Base-by-base conservation (phyloP, 768 basidiomycete genomes). In the Kwoniella sp. region DNA sequence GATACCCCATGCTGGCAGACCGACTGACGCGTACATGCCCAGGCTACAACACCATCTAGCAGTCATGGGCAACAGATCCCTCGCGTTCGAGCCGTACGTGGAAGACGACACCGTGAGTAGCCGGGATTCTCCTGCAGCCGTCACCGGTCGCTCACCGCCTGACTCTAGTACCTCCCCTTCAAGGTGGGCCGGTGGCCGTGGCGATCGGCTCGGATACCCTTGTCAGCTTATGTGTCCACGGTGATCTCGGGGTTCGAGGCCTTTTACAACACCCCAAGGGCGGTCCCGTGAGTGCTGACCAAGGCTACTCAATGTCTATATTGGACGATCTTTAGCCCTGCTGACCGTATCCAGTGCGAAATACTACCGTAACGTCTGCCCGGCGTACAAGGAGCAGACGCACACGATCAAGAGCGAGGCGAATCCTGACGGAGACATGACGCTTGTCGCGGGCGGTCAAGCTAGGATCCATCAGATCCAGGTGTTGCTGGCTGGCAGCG, bases 31-130 rank as follows among this genome's bases (percentile, higher is more conserved):
- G 32, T 10, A 33, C 32, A 10, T 43, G 19, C 14, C 4, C 46
- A 73, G 70, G 41, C 36, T 73, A 23, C 66, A 73, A 52, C 72
- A 69, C 15, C 68, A 73, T 31, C 50, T 70, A 3, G 72, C 72
- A 1, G 55, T 63, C 1, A 27, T 65, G 4, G 53, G 66, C 0
- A 71, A 71, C 40, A 53, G 72, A 15, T 60, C 61, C 14, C 49
- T 70, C 15, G 72, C 66, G 19, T 73, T 60, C 47, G 70, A 73
- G 19, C 70, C 70, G 6, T 64, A 68, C 46, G 62, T 70, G 14
- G 48, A 63, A 25, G 62, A 68, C 26, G 62, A 60, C 27, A 60
- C 62, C 5, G 71, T 73, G 49, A 51, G 71, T 52, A 12, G 40
- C 40, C 25, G n/a, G n/a, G 25, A 27, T 23, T 10, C 19, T 23